Evolutionary conservation across 768 basidiomycete species (phyloP).

Genomic region (Russula olivacea): DNA sequence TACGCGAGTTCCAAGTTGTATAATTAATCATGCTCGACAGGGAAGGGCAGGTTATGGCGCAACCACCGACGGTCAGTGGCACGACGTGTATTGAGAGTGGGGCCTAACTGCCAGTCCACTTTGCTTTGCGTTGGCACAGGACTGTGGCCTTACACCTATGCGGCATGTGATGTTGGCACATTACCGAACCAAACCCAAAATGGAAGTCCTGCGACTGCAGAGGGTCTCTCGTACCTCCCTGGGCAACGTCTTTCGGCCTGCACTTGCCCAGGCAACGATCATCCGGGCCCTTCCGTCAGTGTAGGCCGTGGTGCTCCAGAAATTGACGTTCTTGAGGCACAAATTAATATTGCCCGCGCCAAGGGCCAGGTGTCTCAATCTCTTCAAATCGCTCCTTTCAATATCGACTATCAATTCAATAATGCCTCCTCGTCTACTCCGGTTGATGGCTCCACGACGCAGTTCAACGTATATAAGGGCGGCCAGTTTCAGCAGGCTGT

Average conservation of each 20-base stretch:
- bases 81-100: not conserved
- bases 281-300: slow-evolving; percentile 72
- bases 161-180: slow-evolving; percentile 80
- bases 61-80: slow-evolving; percentile 62
- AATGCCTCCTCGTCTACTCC: slow-evolving; percentile 46
- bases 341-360: slow-evolving; percentile 48
- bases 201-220: slow-evolving; percentile 45
- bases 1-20: not conserved
- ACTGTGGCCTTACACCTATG: slow-evolving; percentile 79
- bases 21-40: slow-evolving; percentile 34
- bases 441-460: slow-evolving; percentile 48
- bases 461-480: slow-evolving; percentile 63
- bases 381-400: slow-evolving; percentile 75
- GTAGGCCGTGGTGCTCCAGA: slow-evolving; percentile 79
- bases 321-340: slow-evolving; percentile 88
- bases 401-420: slow-evolving; percentile 58
- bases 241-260: slow-evolving; percentile 86
- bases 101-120: not conserved
- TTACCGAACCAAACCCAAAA: slow-evolving; percentile 69
- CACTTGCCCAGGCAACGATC: slow-evolving; percentile 79
- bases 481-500: slow-evolving; percentile 69
- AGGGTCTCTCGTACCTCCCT: slow-evolving; percentile 66
- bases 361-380: slow-evolving; percentile 73
- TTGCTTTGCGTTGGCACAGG: slow-evolving; percentile 30
- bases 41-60: slow-evolving; percentile 86